Base-by-base conservation (phyloP, 495 filamentous ascomycete genomes). In the Penicillium canescens region DNA sequence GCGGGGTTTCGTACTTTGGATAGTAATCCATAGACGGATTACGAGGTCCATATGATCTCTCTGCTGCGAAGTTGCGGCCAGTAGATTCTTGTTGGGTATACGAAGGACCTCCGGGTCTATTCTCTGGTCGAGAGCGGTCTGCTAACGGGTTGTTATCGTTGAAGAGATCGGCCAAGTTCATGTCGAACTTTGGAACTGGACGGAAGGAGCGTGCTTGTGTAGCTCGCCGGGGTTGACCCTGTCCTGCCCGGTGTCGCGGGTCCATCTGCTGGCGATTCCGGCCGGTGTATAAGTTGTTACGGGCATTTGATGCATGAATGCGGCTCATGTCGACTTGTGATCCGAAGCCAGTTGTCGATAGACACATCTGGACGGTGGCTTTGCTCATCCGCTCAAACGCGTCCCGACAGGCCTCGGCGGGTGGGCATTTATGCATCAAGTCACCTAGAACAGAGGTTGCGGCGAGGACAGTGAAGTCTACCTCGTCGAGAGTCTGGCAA, bases 341-440 rank as follows among this genome's bases (percentile, higher is more conserved):
- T 10, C 86, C 87, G 61, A 94, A 93, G 3, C 90, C 90, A 9
- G 88, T 92, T 3, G 86, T 92, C 0, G 86, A 87, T 55, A 90
- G 79, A 54, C 85, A 89, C 92, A 97, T 96, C 57, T 90, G 87
- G 8, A 98, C 85, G 1, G 92, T 96, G 28, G 92, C 93, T 71
- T 90, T 96, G 60, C 89, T 92, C 80, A 96, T 98, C 39, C 93
- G 86, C 57, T 95, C 91, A 70, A 98, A 96, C 11, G 93, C 92
- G 67, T 97, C 93, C 3, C 91, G 83, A 61, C 93, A 98, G 23
- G 87, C 86, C 74, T 90, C 87, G 7, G 88, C 88, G 0, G 88
- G 88, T 10, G 88, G 89, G 60, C 88, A 92, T 66, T 89, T 89
- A 48, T 87, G 83, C 54, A 87, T 86, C 43, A 92, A 66, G 62